Evolutionary conservation across 2,329 filamentous ascomycete genomes (phyloP), one percentile per base, ranked within the genome.

Genomic region (Botrytis pseudocinerea): DNA sequence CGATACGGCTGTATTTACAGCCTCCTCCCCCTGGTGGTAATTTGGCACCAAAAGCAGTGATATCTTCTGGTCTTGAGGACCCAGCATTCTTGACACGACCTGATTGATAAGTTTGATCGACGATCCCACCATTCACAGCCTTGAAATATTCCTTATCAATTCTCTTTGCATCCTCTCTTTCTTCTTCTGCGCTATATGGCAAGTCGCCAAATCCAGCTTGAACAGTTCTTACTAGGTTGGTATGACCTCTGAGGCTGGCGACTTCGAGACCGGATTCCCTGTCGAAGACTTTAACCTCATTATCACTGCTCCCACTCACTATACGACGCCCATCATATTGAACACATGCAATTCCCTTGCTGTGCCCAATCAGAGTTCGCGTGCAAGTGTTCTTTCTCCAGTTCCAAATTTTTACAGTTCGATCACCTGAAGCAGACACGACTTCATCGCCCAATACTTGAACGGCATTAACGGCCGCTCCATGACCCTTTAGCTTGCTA

Each of bases 281-380:
- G 80, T 98, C 96, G 81, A 97, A 99, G 32, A 99, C 96, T 77
- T 96, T 94, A 46, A 99, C 94, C 59, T 96, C 95, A 80, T 97
- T 94, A 82, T 99, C 96, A 78, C 95, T 98, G 82, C 95, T 98
- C 4, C 96, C 96, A 78, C 94, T 98, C 69, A 99, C 94, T 75
- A 99, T 97, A 32, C 96, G 90, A 69, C 93, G 90, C 40, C 94
- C 94, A 80, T 99, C 96, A 80, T 96, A 98, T 82, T 99, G 95
- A 25, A 99, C 95, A 81, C 96, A 99, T 4, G 96, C 96, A 78
- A 99, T 98, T 46, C 96, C 96, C 81, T 99, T 99, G 76, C 89
- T 90, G 79, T 99, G 96, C 2, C 95, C 96, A 57, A 93, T 86
- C 48, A 97, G 90, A 0, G 93, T 97, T 78, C 92, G 90, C 62